Percentiles rank a stretch among this genome's conserved stretches.
These are phyloP conservation scores for Pholiota microspora DNA, from an alignment of 768 basidiomycete genomes.

Conservation along the genomic window DNA sequence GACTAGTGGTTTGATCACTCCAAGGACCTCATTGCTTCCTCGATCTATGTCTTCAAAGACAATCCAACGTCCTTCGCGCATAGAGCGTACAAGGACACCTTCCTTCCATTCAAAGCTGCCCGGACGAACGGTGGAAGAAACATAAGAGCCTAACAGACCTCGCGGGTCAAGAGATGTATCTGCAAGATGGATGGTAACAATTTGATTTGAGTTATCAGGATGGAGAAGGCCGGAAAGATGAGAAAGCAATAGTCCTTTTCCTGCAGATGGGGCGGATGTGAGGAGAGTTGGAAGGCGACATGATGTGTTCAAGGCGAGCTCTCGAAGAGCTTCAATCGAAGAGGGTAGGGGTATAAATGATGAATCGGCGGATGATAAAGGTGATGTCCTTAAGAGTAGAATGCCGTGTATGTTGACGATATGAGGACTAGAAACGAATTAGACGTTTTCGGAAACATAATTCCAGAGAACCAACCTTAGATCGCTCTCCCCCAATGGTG, in stretches of 20 bases:
- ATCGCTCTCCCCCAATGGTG: conserved; percentile 41
- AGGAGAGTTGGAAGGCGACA: conserved; percentile 77
- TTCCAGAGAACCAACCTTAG: conserved; percentile 47
- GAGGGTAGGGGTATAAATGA: conserved; percentile 65
- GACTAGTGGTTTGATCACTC: conserved; percentile 79
- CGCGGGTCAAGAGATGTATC: conserved; percentile 96
- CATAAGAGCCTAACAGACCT: conserved; percentile 88
- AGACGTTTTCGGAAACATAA: conserved; percentile 11
- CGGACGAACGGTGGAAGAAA: conserved; percentile 78
- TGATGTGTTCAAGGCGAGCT: conserved; percentile 63
- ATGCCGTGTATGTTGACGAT: conserved; percentile 65
- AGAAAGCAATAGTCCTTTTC: conserved; percentile 78
- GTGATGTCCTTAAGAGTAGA: conserved; percentile 52
- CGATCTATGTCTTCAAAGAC: conserved; percentile 92
- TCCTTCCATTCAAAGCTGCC: conserved; percentile 97
- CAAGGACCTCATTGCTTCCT: conserved; percentile 86
- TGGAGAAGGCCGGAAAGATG: conserved; percentile 71
- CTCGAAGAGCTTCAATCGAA: conserved; percentile 53
- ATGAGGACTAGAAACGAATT: conserved; percentile 42
- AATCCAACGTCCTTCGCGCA: conserved; percentile 90
- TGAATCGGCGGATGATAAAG: conserved; percentile 22
- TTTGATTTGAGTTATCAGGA: conserved; percentile 59
- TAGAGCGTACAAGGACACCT: conserved; percentile 85
- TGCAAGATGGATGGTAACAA: conserved; percentile 86
- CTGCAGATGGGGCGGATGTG: conserved; percentile 83